Evolutionary conservation across 2,329 filamentous ascomycete species (phyloP), one percentile per base, ranked within the genome.

Genomic region (Ophiostoma himal-ulmi): DNA sequence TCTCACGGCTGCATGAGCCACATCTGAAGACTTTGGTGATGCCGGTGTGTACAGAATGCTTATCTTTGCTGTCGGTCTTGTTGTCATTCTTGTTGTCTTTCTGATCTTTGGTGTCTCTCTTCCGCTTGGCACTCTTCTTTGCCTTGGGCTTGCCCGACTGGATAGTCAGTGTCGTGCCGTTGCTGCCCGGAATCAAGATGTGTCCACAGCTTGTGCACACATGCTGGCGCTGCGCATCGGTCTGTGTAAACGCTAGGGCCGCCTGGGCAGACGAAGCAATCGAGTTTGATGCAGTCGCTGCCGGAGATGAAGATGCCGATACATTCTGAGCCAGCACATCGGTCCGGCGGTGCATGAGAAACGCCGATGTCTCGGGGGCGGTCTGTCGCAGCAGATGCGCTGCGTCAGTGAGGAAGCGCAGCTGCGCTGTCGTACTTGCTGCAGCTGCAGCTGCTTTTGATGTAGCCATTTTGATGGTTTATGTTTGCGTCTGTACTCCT

Each of bases 131-230:
- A 68, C 68, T 74, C 70, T 69, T 75, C 41, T 34, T 71, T 69
- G 72, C 78, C 82, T 72, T 74, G 70, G 37, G 30, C 41, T 57
- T 64, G 10, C 66, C 69, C 1, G 69, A 39, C 11, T 82, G 77
- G 1, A 86, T 75, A 17, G 78, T 79, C 10, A 86, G 67, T 10
- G 73, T 74, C 62, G 73, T 74, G 17, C 80, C 81, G 2, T 78
- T 80, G 10, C 82, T 81, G 0, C 87, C 86, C 1, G 82, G 79
- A 4, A 88, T 79, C 79, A 88, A 82, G 54, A 90, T 86, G 72
- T 84, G 82, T 20, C 89, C 88, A 75, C 89, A 91, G 68, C 83
- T 82, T 67, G 80, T 82, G 77, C 89, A 91, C 34, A 83, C 79
- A 70, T 83, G 84, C 73, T 88, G 83, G 68, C 81, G 80, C 72